Percentiles rank a stretch among this genome's conserved stretches.
phyloP scores from a whole-genome alignment of 352 stramenopile species.

The Phytophthora nicotianae region DNA sequence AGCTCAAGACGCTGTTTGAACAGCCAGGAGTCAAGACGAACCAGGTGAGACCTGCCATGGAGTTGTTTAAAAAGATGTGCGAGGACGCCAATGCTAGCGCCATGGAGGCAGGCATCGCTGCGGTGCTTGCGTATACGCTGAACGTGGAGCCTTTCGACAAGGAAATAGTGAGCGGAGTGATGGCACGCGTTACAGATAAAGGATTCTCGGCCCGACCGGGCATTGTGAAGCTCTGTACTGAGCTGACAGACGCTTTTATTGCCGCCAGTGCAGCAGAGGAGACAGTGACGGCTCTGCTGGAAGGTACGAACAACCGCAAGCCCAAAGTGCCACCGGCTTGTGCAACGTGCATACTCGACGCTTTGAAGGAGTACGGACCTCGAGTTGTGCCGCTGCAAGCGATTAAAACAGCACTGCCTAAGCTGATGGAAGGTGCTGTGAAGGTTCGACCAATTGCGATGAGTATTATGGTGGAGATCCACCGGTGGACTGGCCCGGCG shows the following conservation, averaged over 20 bases:
- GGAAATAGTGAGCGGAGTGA: constrained; percentile 63
- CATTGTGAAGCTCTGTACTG: constrained; percentile 80
- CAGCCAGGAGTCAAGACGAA: constrained; percentile 44
- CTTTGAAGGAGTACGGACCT: constrained; percentile 82
- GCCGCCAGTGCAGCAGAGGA: constrained; percentile 77
- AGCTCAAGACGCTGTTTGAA: constrained; percentile 72
- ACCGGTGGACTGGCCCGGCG: constrained; percentile 77
- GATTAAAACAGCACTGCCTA: constrained; percentile 71
- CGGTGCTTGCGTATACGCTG: constrained; percentile 73
- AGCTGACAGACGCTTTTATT: constrained; percentile 77
- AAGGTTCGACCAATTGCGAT: constrained; percentile 83
- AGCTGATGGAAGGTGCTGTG: constrained; percentile 81
- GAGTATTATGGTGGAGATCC: constrained; percentile 81
- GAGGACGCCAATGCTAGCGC: constrained; percentile 84
- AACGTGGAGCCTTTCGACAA: constrained; percentile 75
- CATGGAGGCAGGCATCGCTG: constrained; percentile 78
- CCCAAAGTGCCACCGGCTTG: constrained; percentile 85
- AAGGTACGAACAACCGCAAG: constrained; percentile 89
- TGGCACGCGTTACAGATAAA: constrained; percentile 85
- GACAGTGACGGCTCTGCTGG: constrained; percentile 71
- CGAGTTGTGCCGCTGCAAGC: constrained; percentile 67
- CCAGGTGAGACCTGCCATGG: constrained; percentile 55
- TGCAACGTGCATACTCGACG: constrained; percentile 64
- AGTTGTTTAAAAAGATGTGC: constrained; percentile 81
- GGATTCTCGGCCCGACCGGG: constrained; percentile 79